These are phyloP conservation scores for Capillidium heterosporum DNA, from an alignment of 371 early-diverging fungal genomes.

Conservation along the genomic window DNA sequence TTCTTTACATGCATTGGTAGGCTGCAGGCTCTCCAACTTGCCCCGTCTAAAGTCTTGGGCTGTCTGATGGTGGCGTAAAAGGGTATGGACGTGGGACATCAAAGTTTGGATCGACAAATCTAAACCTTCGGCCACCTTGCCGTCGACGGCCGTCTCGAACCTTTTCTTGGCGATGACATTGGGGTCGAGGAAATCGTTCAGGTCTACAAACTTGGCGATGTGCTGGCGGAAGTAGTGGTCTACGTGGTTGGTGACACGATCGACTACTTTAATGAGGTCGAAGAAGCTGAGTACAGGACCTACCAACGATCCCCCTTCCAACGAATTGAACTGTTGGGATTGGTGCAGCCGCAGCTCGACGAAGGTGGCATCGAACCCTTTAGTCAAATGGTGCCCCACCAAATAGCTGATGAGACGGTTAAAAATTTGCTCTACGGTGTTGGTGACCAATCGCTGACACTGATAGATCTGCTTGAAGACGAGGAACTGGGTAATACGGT, in stretches of 20 bases:
- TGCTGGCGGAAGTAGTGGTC: not conserved
- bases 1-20: constrained; percentile 43
- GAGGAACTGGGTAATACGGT: not conserved
- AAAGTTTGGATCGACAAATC: constrained; percentile 66
- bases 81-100: constrained; percentile 53
- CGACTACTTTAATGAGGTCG: not conserved
- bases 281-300: not conserved
- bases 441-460: not conserved
- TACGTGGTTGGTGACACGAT: not conserved
- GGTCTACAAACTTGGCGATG: constrained; percentile 36
- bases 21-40: constrained; percentile 27
- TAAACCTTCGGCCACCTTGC: constrained; percentile 72
- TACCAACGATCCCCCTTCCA: not conserved
- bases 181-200: constrained; percentile 63
- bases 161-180: constrained; percentile 66
- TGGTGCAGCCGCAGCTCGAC: not conserved
- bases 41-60: constrained; percentile 37
- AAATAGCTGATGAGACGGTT: not conserved
- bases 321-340: not conserved
- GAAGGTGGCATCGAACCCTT: not conserved
- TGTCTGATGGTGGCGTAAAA: constrained; percentile 39
- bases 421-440: not conserved
- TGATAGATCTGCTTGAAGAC: not conserved
- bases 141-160: constrained; percentile 65
- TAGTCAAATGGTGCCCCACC: not conserved